phyloP scores from a whole-genome alignment of 2,329 filamentous ascomycete species.

The Cordyceps javanica region DNA sequence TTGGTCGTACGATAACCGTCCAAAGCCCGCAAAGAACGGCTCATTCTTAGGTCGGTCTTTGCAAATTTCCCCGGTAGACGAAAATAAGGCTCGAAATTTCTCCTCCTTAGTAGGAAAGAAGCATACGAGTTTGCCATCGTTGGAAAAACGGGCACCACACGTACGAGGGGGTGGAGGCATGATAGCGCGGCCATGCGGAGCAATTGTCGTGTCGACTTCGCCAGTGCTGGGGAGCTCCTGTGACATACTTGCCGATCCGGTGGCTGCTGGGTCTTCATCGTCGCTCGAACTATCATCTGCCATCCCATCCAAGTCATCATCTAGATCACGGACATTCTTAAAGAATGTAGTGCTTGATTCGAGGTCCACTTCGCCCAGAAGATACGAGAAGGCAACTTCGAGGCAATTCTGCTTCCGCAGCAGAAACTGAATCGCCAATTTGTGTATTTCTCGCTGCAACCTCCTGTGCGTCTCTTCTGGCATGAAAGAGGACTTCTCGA shows the following conservation, averaged over 20 bases:
- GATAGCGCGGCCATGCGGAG: conserved; percentile 44
- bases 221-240: conserved; percentile 52
- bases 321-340: conserved; percentile 58
- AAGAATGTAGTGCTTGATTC: conserved; percentile 56
- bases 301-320: conserved; percentile 49
- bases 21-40: conserved; percentile 52
- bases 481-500: conserved; percentile 60
- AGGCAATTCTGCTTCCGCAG: conserved; percentile 55
- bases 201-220: conserved; percentile 48
- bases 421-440: conserved; percentile 50
- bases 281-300: conserved; percentile 79
- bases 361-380: conserved; percentile 57
- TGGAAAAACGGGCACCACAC: conserved; percentile 56
- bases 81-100: conserved; percentile 45
- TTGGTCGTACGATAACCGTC: conserved; percentile 45
- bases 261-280: conserved; percentile 50
- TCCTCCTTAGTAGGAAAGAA: conserved; percentile 66
- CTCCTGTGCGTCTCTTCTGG: conserved; percentile 45
- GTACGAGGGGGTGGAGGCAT: conserved; percentile 51
- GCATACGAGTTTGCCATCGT: conserved; percentile 57
- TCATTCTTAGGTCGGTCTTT: conserved; percentile 47
- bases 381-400: conserved; percentile 55
- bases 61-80: conserved; percentile 38
- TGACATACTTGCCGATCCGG: conserved; percentile 53
- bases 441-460: conserved; percentile 49